Percentiles rank a stretch among this genome's conserved stretches.
Conservation (phyloP, 164 flowering plant genomes). For the Vitis rotundifolia region DNA sequence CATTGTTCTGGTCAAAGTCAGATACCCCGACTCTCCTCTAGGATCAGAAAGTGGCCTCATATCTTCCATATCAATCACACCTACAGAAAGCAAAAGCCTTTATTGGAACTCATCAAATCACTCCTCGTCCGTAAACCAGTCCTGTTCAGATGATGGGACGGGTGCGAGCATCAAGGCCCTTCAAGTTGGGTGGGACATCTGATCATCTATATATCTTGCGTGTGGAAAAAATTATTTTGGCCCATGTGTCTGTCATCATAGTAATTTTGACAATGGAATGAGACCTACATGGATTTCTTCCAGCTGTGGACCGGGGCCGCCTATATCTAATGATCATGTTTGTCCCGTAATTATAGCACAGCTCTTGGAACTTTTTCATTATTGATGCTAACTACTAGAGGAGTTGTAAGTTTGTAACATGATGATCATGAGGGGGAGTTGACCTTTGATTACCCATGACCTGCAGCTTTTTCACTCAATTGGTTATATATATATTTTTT, state of each 20-base stretch:
- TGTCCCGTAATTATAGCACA: conserved; percentile 18
- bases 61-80: conserved; percentile 16
- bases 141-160: conserved; percentile 17
- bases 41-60: conserved; percentile 9
- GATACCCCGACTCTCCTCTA: conserved; percentile 7
- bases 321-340: conserved; percentile 21
- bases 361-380: conserved; percentile 1
- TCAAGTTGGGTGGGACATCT: not conserved
- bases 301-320: conserved; percentile 23
- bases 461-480: not conserved
- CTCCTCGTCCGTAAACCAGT: not conserved
- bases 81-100: conserved; percentile 21
- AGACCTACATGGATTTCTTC: conserved; percentile 18
- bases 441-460: not conserved
- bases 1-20: conserved; percentile 33
- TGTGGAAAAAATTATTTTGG: not conserved
- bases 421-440: not conserved
- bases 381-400: not conserved
- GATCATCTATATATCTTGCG: not conserved
- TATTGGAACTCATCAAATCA: conserved; percentile 27
- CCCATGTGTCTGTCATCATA: not conserved
- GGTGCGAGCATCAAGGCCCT: conserved; percentile 5
- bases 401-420: not conserved
- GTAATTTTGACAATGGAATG: not conserved
- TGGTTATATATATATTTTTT: too few species aligned